These are phyloP conservation scores for Persicaria maculosa DNA, from an alignment of 148 eudicot genomes.

Conservation along the genomic window DNA sequence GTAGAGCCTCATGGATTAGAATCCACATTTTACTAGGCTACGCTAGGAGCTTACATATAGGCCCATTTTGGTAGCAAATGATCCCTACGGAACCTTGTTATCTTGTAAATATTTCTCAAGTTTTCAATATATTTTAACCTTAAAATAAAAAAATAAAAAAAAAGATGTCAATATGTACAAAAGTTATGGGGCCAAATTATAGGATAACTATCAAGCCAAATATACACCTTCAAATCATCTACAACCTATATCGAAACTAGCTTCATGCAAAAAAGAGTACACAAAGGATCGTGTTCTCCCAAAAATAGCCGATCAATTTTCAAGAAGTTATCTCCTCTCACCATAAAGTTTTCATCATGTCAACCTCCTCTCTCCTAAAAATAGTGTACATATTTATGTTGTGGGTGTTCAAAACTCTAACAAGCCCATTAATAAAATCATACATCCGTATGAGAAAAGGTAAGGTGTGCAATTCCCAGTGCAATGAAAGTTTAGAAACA, in stretches of 20 bases:
- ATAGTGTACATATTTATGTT: neutral
- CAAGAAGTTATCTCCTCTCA: neutral
- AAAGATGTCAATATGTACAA: neutral
- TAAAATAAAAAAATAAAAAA: too few relatives aligned
- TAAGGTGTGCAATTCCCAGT: neutral
- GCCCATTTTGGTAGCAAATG: too few relatives aligned
- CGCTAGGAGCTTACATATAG: too few relatives aligned
- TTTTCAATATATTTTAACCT: too few relatives aligned
- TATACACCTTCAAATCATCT: neutral
- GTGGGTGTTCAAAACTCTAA: neutral
- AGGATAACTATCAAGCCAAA: neutral
- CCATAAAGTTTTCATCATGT: neutral
- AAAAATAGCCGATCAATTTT: neutral
- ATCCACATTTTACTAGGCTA: too few relatives aligned
- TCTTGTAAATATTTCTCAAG: too few relatives aligned
- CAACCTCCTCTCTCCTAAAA: neutral
- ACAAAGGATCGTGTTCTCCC: neutral
- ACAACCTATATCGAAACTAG: neutral
- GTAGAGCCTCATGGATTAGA: too few relatives aligned
- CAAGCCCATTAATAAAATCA: neutral
- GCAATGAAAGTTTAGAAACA: neutral
- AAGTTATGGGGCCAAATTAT: neutral
- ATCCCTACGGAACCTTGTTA: too few relatives aligned
- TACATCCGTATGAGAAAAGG: too few relatives aligned
- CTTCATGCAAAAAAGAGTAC: neutral